Evolutionary conservation across 352 stramenopile species (phyloP).

Genomic region (Globisporangium recalcitrans): DNA sequence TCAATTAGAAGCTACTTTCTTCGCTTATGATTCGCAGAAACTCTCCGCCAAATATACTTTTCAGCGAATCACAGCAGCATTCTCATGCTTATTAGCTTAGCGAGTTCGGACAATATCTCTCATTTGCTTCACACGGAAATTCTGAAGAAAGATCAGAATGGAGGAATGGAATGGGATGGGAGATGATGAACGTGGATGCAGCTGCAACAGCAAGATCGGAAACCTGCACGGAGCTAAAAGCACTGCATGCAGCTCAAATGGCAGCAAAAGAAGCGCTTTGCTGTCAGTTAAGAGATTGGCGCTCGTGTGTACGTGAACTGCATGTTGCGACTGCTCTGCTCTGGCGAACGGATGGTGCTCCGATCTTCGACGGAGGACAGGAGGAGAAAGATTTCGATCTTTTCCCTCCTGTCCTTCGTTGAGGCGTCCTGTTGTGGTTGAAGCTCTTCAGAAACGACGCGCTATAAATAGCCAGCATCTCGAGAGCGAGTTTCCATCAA

Average conservation of each 20-base stretch:
- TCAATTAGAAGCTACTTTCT: slow-evolving; percentile 21
- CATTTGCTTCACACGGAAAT: not conserved
- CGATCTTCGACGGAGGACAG: too few species aligned
- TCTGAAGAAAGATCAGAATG: slow-evolving; percentile 7
- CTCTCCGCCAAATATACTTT: too few species aligned
- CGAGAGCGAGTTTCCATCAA: not conserved
- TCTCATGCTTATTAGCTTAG: not conserved
- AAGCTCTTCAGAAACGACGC: not conserved
- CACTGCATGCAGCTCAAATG: not conserved
- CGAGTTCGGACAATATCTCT: not conserved
- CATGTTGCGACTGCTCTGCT: not conserved
- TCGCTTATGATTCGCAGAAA: slow-evolving; percentile 1
- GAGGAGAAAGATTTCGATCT: too few species aligned
- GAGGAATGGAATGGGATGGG: not conserved
- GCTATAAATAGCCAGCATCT: not conserved
- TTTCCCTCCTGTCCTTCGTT: not conserved
- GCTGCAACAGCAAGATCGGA: too few species aligned
- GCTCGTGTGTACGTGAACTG: too few species aligned
- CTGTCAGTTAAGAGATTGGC: not conserved
- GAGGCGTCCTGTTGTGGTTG: not conserved
- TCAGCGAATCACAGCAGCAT: slow-evolving; percentile 2
- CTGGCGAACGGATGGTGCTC: too few species aligned
- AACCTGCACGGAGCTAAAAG: too few species aligned
- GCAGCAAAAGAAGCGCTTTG: too few species aligned
- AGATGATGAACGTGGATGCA: not conserved